Conservation (phyloP, 1,284 basidiomycete species). For the Trametes hirsuta region DNA sequence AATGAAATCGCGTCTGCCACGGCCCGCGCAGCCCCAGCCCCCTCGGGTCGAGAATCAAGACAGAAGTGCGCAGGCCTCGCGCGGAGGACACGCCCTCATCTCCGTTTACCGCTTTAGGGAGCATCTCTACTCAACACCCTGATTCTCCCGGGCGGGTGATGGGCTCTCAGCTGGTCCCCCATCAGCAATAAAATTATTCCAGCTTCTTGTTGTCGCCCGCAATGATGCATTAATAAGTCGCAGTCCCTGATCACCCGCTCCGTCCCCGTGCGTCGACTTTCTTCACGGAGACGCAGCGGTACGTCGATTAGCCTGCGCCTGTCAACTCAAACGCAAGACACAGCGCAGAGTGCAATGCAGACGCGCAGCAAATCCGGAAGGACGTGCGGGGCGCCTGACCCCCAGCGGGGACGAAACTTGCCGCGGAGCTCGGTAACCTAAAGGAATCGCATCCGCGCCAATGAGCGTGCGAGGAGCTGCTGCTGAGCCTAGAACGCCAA, state of each 20-base stretch:
- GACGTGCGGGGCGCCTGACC: background rate
- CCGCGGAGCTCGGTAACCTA: background rate
- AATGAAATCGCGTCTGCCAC: conserved; percentile 13
- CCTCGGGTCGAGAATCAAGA: conserved; percentile 6
- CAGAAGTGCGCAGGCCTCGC: conserved; percentile 2
- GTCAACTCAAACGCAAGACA: no score
- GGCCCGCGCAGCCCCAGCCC: conserved; percentile 1
- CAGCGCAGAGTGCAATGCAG: background rate
- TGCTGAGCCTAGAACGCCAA: conserved; percentile 1
- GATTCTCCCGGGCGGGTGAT: conserved; percentile 10
- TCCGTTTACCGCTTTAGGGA: conserved; percentile 15
- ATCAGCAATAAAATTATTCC: conserved; percentile 18
- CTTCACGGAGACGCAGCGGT: background rate
- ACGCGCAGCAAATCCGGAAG: no score
- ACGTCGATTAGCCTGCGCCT: no score
- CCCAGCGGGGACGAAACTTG: background rate
- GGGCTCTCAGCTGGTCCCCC: conserved; percentile 7
- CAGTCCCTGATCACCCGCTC: background rate
- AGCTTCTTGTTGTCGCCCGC: conserved; percentile 7
- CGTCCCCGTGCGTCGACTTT: background rate
- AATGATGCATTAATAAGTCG: conserved; percentile 4
- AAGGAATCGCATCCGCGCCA: background rate
- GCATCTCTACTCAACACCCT: conserved; percentile 17
- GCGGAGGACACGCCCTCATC: conserved; percentile 8
- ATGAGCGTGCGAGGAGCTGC: background rate